Evolutionary conservation across 2,329 filamentous ascomycete genomes (phyloP).

Genomic region (Exophiala dermatitidis): DNA sequence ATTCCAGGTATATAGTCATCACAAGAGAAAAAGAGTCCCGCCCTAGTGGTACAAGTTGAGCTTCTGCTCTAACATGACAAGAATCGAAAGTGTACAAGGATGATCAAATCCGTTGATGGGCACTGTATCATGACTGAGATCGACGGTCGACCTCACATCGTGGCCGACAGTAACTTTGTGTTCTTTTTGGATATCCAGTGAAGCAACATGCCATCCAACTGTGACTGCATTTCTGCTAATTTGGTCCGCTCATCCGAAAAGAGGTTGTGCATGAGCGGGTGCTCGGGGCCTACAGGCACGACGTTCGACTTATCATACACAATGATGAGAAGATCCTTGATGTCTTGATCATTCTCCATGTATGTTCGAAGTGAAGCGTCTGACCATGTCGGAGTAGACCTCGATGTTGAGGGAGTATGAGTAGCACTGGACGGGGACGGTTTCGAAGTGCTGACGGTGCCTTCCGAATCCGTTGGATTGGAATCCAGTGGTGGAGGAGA

Average conservation of each 20-base stretch:
- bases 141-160: constrained; percentile 5
- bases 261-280: constrained; percentile 71
- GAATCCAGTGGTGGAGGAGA: constrained; percentile 27
- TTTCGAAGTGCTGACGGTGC: constrained; percentile 29
- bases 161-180: constrained; percentile 11
- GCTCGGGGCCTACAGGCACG: constrained; percentile 69
- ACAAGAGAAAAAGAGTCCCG: constrained; percentile 8
- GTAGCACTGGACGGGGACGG: constrained; percentile 39
- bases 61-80: constrained; percentile 18
- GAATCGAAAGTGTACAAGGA: constrained; percentile 19
- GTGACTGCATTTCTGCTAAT: constrained; percentile 78
- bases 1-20: constrained; percentile 19
- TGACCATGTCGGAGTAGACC: constrained; percentile 65
- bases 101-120: constrained; percentile 2
- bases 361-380: constrained; percentile 80
- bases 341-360: constrained; percentile 81
- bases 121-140: background rate
- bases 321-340: constrained; percentile 81
- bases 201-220: constrained; percentile 80
- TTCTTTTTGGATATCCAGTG: constrained; percentile 59
- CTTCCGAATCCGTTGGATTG: constrained; percentile 31
- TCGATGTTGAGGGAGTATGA: constrained; percentile 50
- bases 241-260: constrained; percentile 84
- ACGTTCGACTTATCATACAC: constrained; percentile 89
- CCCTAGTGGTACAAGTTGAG: constrained; percentile 23